Percentiles rank a stretch among this genome's conserved stretches.
phyloP scores from a whole-genome alignment of 2,329 filamentous ascomycete genomes.

The Aaosphaeria pasadenensis region DNA sequence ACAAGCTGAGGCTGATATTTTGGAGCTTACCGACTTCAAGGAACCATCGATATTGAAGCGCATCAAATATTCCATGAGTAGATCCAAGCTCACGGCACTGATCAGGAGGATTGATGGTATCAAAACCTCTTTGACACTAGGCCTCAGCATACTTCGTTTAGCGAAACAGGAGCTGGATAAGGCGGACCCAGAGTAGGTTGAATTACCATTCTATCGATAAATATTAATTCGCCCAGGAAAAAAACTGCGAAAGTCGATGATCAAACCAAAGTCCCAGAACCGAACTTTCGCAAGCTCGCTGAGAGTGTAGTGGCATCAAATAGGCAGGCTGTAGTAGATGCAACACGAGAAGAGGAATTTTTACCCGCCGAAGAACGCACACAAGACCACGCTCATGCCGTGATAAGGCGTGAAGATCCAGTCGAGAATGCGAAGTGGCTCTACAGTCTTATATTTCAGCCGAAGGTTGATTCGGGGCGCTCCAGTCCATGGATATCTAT shows the following conservation, averaged over 20 bases:
- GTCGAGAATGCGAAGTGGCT: background rate
- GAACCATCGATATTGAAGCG: background rate
- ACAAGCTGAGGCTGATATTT: slow-evolving; percentile 5
- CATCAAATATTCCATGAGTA: slow-evolving; percentile 14
- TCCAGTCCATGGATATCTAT: too few species aligned
- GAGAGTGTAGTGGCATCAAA: slow-evolving; percentile 16
- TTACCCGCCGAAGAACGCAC: background rate
- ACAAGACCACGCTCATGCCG: background rate
- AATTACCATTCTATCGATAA: background rate
- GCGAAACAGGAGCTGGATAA: slow-evolving; percentile 10
- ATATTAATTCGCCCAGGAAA: too few species aligned
- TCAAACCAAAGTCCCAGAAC: too few species aligned
- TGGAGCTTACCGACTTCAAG: background rate
- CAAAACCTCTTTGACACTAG: slow-evolving; percentile 11
- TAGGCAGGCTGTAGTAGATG: slow-evolving; percentile 13
- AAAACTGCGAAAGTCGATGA: too few species aligned
- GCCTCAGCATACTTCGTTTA: slow-evolving; percentile 10
- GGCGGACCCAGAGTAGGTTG: background rate
- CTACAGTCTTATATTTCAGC: background rate
- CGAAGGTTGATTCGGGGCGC: too few species aligned
- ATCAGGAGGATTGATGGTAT: slow-evolving; percentile 19
- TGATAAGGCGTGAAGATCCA: background rate
- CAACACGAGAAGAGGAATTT: slow-evolving; percentile 6
- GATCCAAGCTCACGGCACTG: slow-evolving; percentile 11
- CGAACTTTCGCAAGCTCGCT: slow-evolving; percentile 12